Percentiles rank a stretch among this genome's conserved stretches.
Conservation (phyloP, 352 stramenopile species). For the Globisporangium okanoganense region DNA sequence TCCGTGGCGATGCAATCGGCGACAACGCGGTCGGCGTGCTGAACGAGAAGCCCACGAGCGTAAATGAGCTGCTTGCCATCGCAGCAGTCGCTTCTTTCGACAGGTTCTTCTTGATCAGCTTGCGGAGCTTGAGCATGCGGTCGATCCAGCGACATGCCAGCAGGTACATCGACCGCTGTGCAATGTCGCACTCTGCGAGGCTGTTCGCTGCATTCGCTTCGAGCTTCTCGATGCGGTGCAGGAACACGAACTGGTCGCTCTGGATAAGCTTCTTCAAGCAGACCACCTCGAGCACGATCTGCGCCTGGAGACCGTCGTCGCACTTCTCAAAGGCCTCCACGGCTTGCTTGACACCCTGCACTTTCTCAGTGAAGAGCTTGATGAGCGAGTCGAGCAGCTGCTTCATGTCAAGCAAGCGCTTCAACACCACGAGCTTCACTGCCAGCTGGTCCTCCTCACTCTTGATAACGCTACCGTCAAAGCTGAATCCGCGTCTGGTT, state of each 20-base stretch:
- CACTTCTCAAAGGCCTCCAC: slow-evolving; percentile 59
- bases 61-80: slow-evolving; percentile 39
- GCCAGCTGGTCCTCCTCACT: slow-evolving; percentile 17
- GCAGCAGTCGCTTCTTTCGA: slow-evolving; percentile 26
- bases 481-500: slow-evolving; percentile 11
- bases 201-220: slow-evolving; percentile 24
- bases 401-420: slow-evolving; percentile 28
- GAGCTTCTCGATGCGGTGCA: slow-evolving; percentile 39
- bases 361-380: slow-evolving; percentile 53
- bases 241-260: slow-evolving; percentile 35
- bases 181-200: slow-evolving; percentile 42
- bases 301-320: slow-evolving; percentile 42
- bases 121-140: slow-evolving; percentile 67
- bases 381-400: slow-evolving; percentile 41
- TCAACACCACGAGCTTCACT: slow-evolving; percentile 27
- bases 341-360: slow-evolving; percentile 51
- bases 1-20: slow-evolving; percentile 39
- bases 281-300: slow-evolving; percentile 69
- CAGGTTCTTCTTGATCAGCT: slow-evolving; percentile 61
- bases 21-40: slow-evolving; percentile 42
- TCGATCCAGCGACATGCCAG: slow-evolving; percentile 72
- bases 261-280: slow-evolving; percentile 47
- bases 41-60: slow-evolving; percentile 48
- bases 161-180: slow-evolving; percentile 58
- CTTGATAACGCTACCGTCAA: not conserved